phyloP scores from a whole-genome alignment of 2,329 filamentous ascomycete species.

The Magnaporthiopsis rhizophila region DNA sequence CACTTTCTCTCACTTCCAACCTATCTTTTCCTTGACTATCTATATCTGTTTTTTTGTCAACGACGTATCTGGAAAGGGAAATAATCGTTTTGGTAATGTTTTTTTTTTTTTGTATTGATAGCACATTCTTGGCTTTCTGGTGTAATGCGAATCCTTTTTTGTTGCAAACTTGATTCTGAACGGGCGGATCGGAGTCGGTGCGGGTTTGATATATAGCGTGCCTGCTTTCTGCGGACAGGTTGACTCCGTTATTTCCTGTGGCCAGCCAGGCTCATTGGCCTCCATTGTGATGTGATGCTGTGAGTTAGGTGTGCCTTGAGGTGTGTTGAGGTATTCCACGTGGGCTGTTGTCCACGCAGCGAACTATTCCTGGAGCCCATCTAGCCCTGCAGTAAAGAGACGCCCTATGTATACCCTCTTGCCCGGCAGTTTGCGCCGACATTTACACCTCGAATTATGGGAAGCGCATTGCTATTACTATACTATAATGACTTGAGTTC shows the following conservation, averaged over 20 bases:
- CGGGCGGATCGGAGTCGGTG: too few relatives aligned
- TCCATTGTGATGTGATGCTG: background rate
- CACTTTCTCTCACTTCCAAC: conserved; percentile 12
- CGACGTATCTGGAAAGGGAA: background rate
- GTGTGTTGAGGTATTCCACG: too few relatives aligned
- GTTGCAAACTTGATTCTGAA: too few relatives aligned
- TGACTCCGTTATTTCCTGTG: background rate
- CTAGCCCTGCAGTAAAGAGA: too few relatives aligned
- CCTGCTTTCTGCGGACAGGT: too few relatives aligned
- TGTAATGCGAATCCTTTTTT: background rate
- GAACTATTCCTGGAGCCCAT: too few relatives aligned
- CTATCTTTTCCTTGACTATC: conserved; percentile 8
- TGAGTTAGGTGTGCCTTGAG: too few relatives aligned
- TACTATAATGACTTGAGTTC: conserved; percentile 3
- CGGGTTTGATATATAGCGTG: too few relatives aligned
- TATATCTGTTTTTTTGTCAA: background rate
- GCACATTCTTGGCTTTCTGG: background rate
- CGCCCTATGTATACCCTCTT: too few relatives aligned
- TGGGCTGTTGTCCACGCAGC: too few relatives aligned
- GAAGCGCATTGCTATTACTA: background rate
- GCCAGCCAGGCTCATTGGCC: background rate
- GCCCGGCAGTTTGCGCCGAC: too few relatives aligned
- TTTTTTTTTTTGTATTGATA: background rate
- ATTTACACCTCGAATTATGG: too few relatives aligned
- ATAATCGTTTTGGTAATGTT: background rate